Conservation (phyloP, 306 rosid genomes). For the Spatholobus suberectus region DNA sequence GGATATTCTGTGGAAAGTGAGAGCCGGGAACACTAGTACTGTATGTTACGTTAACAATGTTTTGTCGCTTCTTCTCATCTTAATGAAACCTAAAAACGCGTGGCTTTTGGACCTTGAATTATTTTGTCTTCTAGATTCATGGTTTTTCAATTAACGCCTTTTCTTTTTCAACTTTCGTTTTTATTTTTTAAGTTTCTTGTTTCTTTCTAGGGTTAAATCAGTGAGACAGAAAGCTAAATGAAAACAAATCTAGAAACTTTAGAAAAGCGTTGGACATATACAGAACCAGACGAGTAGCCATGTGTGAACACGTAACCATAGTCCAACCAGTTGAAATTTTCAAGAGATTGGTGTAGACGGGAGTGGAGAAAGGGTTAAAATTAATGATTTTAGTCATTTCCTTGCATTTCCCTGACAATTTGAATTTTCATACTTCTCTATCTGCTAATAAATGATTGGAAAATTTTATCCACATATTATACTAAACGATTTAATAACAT, state of each 20-base stretch:
- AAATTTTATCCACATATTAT: too few relatives aligned
- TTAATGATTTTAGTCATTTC: not conserved
- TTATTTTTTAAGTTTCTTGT: too few relatives aligned
- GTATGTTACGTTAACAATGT: too few relatives aligned
- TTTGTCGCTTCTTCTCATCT: not conserved
- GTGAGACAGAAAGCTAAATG: not conserved
- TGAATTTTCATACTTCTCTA: too few relatives aligned
- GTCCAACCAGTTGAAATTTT: not conserved
- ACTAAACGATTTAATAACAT: too few relatives aligned
- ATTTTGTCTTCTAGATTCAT: not conserved
- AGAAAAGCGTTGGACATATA: not conserved
- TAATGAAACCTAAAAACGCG: constrained; percentile 13
- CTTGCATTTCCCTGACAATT: not conserved
- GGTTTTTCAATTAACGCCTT: not conserved
- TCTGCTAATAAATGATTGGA: too few relatives aligned
- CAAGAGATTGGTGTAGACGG: not conserved
- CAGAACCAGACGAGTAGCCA: not conserved
- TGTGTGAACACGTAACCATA: not conserved
- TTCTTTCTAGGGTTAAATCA: not conserved
- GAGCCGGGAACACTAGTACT: not conserved
- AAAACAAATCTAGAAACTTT: not conserved
- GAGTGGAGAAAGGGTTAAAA: not conserved
- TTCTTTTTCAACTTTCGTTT: not conserved
- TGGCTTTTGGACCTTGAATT: not conserved
- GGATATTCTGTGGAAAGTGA: constrained; percentile 37